Base-by-base conservation (phyloP, 1,284 basidiomycete genomes). In the Takashimella tepidaria region DNA sequence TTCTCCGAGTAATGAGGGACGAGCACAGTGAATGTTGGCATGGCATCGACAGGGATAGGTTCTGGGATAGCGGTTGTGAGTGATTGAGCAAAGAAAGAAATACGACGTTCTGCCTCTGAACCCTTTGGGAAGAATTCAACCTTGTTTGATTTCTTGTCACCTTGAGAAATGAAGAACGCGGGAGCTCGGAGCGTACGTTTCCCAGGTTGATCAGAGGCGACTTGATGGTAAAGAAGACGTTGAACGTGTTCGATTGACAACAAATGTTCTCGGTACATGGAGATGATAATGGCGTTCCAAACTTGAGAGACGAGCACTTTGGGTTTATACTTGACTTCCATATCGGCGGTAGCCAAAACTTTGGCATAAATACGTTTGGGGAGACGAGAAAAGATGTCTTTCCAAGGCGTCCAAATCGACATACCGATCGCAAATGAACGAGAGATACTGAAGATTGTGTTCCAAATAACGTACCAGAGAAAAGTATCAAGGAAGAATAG, bases 201-300 rank as follows among this genome's bases (percentile, higher is more conserved):
- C 48, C 89, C 89, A 59, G 88, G 88, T 47, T 85, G 83, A 16
- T 81, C 80, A 22, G 85, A 85, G 58, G 92, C 89, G 31, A 96
- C 88, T 74, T 96, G 92, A 72, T 96, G 93, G 68, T 97, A 96
- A 5, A 96, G 82, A 6, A 96, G 78, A 69, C 91, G 91, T 77
- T 95, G 91, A 31, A 96, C 91, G 69, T 96, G 91, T 62, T 93
- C 90, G 71, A 95, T 95, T 47, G 91, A 95, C 41, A 96, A 79
- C n/a, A 96, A 73, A 73, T 96, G 92, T 74, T 96, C 92, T 67
- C 92, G 86, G 76, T 96, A 97, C 92, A 97, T 97, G n/a, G 92
- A 96, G 62, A 97, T 96, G 77, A 97, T 95, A 76, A 97, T 85
- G 40, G 92, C 92, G 72, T 97, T 97, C 92, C 92, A 96, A 56